Evolutionary conservation across 257 asterid genomes (phyloP).

Genomic region (Solanum pinnatisectum): DNA sequence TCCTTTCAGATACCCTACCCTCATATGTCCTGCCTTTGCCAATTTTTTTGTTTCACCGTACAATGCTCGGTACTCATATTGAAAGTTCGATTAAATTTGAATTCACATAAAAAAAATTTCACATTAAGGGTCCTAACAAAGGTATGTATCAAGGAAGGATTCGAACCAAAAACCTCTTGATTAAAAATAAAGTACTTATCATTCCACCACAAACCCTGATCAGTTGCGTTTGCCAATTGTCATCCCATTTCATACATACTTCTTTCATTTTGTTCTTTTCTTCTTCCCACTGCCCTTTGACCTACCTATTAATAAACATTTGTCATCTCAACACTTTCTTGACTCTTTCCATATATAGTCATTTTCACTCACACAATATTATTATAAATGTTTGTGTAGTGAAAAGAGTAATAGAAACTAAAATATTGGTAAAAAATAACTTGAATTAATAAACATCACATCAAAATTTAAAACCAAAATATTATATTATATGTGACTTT

Average conservation of each 20-base stretch:
- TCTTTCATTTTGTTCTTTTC: background rate
- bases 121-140: too few species aligned
- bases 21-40: background rate
- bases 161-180: too few species aligned
- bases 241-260: background rate
- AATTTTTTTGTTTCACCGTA: too few species aligned
- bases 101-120: rapidly evolving
- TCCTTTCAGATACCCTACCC: background rate
- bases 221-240: background rate
- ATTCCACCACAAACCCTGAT: rapidly evolving
- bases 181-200: too few species aligned
- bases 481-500: background rate
- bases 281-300: background rate
- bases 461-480: background rate
- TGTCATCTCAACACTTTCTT: background rate
- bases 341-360: background rate
- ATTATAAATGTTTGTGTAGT: background rate
- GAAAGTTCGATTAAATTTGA: rapidly evolving
- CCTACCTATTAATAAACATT: background rate
- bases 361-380: background rate
- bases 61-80: too few species aligned
- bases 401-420: background rate
- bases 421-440: background rate
- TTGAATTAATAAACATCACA: background rate
- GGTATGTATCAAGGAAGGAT: rapidly evolving